Conservation (phyloP, 768 basidiomycete genomes). For the Mycena rosella region DNA sequence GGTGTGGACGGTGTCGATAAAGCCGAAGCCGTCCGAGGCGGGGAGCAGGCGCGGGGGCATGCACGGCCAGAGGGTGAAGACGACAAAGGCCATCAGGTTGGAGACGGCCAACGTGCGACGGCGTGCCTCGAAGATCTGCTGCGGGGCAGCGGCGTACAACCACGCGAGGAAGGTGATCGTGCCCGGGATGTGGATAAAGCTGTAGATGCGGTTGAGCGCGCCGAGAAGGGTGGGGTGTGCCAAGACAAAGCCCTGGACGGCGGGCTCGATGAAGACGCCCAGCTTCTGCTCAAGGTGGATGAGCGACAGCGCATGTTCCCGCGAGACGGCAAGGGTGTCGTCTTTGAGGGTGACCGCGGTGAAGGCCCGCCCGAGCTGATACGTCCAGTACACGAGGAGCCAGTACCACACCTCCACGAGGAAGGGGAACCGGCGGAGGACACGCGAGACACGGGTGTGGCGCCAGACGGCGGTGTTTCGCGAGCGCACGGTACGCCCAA, state of each 20-base stretch:
- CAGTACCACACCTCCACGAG: constrained; percentile 38
- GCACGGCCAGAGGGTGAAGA: constrained; percentile 36
- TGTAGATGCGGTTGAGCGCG: constrained; percentile 38
- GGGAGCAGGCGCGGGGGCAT: constrained; percentile 38
- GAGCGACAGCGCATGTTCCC: constrained; percentile 35
- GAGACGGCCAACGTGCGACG: constrained; percentile 36
- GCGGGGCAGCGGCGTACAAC: constrained; percentile 36
- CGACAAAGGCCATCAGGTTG: constrained; percentile 37
- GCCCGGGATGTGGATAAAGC: constrained; percentile 37
- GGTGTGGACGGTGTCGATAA: constrained; percentile 35
- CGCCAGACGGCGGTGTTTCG: constrained; percentile 37
- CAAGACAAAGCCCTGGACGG: constrained; percentile 33
- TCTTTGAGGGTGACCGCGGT: constrained; percentile 37
- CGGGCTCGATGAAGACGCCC: constrained; percentile 34
- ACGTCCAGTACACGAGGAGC: constrained; percentile 37
- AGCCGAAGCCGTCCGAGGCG: constrained; percentile 30
- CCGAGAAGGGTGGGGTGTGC: constrained; percentile 29
- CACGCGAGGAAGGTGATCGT: constrained; percentile 38
- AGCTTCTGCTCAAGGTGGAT: constrained; percentile 34
- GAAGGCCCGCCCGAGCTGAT: constrained; percentile 36
- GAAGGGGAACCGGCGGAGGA: constrained; percentile 36
- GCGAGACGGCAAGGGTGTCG: constrained; percentile 35
- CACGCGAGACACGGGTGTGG: constrained; percentile 29
- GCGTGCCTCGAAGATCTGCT: constrained; percentile 35
- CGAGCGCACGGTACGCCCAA: constrained; percentile 31